Base-by-base conservation (phyloP, 345 rosid species). In the Bretschneidera sinensis region DNA sequence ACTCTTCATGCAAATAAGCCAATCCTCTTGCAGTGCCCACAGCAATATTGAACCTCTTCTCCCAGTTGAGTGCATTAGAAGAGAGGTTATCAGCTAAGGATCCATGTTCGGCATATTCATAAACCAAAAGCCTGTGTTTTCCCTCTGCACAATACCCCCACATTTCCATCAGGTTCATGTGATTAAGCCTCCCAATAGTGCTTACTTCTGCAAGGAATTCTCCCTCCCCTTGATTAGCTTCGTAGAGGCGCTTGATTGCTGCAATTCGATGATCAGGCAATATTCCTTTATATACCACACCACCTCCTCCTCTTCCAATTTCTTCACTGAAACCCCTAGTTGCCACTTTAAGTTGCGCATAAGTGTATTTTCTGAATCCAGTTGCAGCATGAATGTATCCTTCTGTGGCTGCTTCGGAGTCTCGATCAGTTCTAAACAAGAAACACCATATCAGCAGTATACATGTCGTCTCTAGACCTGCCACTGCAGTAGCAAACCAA, bases 181-280 rank as follows among this genome's bases (percentile, higher is more conserved):
- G 80, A 28, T 76, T 76, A 19, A 76, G 69, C 57, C 50, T 72
- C 43, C 74, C 80, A 24, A 76, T 76, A 6, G 74, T 68, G 77
- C 68, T 59, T 19, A 76, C 65, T 67, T 76, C 80, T 43, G 74
- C 74, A 11, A 66, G 51, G 47, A 76, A 76, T 28, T 69, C 81
- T 17, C 65, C 81, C 48, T 72, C 81, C 7, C 70, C 74, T 55
- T 66, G 69, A n/a, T 65, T 45, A 1, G 71, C 75, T 16, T 58
- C 68, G 10, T 45, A 49, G 9, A 77, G 72, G 8, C 25, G 33
- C 55, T 77, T 77, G 48, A 77, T 47, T 9, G 81, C 77, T 17
- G 50, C 72, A n/a, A 45, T 51, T 59, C 66, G 39, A 17, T 43
- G 17, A 51, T 72, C 70, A 0, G 66, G 17, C 14, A 77, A 47